phyloP scores from a whole-genome alignment of 2,329 filamentous ascomycete genomes.

The Fusarium coffeatum region DNA sequence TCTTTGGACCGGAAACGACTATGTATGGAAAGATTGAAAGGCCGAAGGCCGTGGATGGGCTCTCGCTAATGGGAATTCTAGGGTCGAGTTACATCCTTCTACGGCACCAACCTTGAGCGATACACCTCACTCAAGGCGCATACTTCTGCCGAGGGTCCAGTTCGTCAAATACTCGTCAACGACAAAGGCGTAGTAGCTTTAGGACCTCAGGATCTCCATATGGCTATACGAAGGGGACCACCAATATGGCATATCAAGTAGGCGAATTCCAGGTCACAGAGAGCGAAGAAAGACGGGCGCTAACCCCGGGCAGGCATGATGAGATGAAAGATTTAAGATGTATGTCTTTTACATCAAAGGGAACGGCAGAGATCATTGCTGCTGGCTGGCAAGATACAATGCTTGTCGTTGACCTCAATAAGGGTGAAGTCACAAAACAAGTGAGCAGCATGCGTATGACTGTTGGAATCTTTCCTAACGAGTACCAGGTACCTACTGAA shows the following conservation, averaged over 20 bases:
- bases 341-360: constrained; percentile 94
- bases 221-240: constrained; percentile 83
- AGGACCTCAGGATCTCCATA: constrained; percentile 85
- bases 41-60: not conserved
- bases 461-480: constrained; percentile 46
- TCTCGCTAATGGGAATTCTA: constrained; percentile 54
- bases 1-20: constrained; percentile 92
- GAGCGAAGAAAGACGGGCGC: not conserved
- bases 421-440: constrained; percentile 77
- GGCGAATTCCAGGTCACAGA: constrained; percentile 39
- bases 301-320: constrained; percentile 63
- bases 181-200: constrained; percentile 91
- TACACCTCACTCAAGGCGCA: constrained; percentile 94
- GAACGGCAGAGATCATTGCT: constrained; percentile 83
- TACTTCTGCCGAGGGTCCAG: constrained; percentile 75
- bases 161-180: constrained; percentile 91
- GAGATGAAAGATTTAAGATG: constrained; percentile 90
- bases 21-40: constrained; percentile 65
- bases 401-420: constrained; percentile 78
- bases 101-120: constrained; percentile 82
- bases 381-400: constrained; percentile 88
- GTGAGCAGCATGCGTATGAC: constrained; percentile 49
- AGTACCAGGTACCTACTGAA: constrained; percentile 71
- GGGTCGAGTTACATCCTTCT: constrained; percentile 91
- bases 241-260: constrained; percentile 90